A percentile compares a stretch with the other conserved stretches of the same genome.
These are phyloP conservation scores for Cutaneotrichosporon cavernicola DNA, from an alignment of 1,284 basidiomycete genomes.

Conservation along the genomic window DNA sequence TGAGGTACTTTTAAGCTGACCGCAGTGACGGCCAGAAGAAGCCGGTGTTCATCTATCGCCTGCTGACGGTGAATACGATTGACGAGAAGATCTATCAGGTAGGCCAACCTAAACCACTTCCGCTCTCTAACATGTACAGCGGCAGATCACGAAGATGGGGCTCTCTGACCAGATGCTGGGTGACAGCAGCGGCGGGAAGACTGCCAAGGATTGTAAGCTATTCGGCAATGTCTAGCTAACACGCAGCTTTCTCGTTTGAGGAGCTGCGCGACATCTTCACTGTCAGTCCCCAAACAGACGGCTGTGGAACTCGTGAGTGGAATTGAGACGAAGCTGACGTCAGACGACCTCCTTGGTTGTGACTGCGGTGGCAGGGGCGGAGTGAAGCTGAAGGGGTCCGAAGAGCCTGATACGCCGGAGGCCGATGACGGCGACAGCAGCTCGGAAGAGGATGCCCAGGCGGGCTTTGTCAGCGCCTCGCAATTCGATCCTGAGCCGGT, in stretches of 20 bases:
- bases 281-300: conserved; percentile 68
- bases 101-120: conserved; percentile 8
- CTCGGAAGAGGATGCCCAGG: conserved; percentile 42
- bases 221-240: conserved; percentile 54
- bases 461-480: conserved; percentile 70
- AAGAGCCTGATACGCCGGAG: conserved; percentile 26
- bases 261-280: conserved; percentile 93
- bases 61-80: conserved; percentile 63
- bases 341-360: conserved; percentile 68
- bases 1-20: conserved; percentile 1
- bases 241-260: conserved; percentile 73
- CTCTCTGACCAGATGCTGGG: conserved; percentile 61
- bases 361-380: conserved; percentile 55
- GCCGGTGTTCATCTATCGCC: conserved; percentile 88
- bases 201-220: conserved; percentile 69
- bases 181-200: conserved; percentile 33
- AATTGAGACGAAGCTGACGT: conserved; percentile 8
- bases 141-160: conserved; percentile 94
- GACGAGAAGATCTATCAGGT: conserved; percentile 56
- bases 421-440: neutral
- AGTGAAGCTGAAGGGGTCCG: conserved; percentile 23
- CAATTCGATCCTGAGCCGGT: conserved; percentile 55
- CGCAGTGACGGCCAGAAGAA: conserved; percentile 88
- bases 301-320: conserved; percentile 74
- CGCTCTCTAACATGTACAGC: conserved; percentile 53